A percentile compares a stretch with the other conserved stretches of the same genome.
Evolutionary conservation across 2,329 filamentous ascomycete species (phyloP).

Genomic region (Ambrosiella beaveri): DNA sequence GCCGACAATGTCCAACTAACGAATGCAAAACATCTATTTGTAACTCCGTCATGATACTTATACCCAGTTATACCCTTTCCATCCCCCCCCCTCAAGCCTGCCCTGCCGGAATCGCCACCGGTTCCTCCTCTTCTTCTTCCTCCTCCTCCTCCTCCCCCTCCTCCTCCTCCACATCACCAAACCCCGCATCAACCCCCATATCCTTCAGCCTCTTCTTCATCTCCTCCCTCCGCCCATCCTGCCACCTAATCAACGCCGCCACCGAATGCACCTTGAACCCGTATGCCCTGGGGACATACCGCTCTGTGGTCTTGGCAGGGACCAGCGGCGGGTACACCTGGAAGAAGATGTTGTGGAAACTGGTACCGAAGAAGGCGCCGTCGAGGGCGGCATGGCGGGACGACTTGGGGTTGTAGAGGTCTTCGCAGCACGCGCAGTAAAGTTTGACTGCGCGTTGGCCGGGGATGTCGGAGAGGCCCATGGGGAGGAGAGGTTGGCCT

Average conservation of each 20-base stretch:
- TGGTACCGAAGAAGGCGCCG: constrained; percentile 93
- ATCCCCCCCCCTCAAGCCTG: too few relatives aligned
- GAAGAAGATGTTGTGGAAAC: constrained; percentile 98
- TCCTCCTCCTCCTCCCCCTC: constrained; percentile 35
- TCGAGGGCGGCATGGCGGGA: constrained; percentile 89
- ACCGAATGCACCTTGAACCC: constrained; percentile 90
- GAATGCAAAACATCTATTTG: too few relatives aligned
- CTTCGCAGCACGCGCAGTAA: constrained; percentile 93
- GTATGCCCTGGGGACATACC: constrained; percentile 81
- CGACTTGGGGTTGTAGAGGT: constrained; percentile 97
- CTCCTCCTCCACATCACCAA: constrained; percentile 50
- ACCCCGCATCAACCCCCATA: constrained; percentile 50
- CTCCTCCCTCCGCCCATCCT: constrained; percentile 61
- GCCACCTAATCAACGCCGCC: constrained; percentile 80
- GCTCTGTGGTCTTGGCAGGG: constrained; percentile 65
- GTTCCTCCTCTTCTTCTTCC: constrained; percentile 14
- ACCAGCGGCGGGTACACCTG: constrained; percentile 89
- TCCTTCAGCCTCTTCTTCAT: constrained; percentile 61
- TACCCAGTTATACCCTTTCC: too few relatives aligned
- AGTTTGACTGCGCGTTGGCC: constrained; percentile 86
- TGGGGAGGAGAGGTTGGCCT: constrained; percentile 79
- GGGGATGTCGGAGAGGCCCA: constrained; percentile 81
- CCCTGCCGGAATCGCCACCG: background rate
- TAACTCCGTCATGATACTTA: too few relatives aligned
- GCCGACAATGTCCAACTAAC: too few relatives aligned